phyloP scores from a whole-genome alignment of 805 yeast species.

The Lachancea dasiensis region DNA sequence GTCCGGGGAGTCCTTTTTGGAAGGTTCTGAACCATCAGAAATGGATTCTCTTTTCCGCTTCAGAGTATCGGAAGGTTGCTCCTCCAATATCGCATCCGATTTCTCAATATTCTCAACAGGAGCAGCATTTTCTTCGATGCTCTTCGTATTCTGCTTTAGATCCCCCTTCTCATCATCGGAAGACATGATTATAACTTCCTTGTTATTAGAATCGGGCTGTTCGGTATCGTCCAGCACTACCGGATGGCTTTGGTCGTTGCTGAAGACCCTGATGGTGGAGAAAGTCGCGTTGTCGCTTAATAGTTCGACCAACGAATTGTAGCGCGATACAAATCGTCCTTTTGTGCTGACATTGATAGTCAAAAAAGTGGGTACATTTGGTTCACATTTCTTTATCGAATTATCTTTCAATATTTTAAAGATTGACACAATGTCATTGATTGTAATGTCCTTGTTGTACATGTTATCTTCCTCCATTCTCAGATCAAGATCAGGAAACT shows the following conservation, averaged over 20 bases:
- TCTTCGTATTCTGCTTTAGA: background rate
- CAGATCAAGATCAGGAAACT: constrained; percentile 28
- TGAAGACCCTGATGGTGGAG: constrained; percentile 26
- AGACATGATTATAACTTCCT: constrained; percentile 22
- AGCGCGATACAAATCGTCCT: constrained; percentile 31
- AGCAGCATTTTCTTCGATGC: background rate
- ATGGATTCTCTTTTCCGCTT: constrained; percentile 5
- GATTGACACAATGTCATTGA: constrained; percentile 29
- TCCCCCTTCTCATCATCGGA: constrained; percentile 15
- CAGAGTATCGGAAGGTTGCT: background rate
- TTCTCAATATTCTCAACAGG: background rate
- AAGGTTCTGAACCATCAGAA: background rate
- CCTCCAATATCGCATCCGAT: background rate
- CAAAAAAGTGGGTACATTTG: constrained; percentile 18
- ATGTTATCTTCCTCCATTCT: constrained; percentile 30
- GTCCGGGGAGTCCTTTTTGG: background rate
- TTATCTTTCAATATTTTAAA: constrained; percentile 26
- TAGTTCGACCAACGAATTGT: constrained; percentile 31
- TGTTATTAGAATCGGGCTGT: constrained; percentile 2
- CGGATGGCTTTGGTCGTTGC: constrained; percentile 30
- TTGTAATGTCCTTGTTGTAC: constrained; percentile 28
- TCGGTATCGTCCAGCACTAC: constrained; percentile 27
- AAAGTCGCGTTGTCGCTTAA: constrained; percentile 31
- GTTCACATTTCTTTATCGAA: constrained; percentile 20
- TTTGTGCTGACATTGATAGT: constrained; percentile 18